Base-by-base conservation (phyloP, 768 basidiomycete species). In the Royoungia palumana region DNA sequence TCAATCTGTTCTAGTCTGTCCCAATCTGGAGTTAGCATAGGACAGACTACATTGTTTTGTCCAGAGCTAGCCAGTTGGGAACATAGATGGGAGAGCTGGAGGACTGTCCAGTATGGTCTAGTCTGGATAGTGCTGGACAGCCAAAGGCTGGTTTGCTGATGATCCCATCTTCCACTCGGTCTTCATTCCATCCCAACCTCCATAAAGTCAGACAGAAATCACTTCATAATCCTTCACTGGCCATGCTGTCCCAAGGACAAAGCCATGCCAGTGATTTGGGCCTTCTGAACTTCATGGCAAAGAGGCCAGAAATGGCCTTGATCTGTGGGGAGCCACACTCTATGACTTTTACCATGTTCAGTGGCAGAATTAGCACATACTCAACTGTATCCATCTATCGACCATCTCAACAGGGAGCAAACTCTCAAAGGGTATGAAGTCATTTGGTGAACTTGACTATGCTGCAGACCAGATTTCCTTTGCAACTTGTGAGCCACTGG, bases 291-390 rank as follows among this genome's bases (percentile, higher is more conserved):
- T 57, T 8, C 57, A 16, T 1, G 62, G 65, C 0, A 64, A 66
- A 39, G 39, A 56, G 34, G 57, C 62, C 1, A 49, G 40, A 19
- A 61, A 61, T 13, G 59, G 54, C 6, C 47, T 56, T 21, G 9
- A 51, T 17, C 17, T 54, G 17, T 66, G 65, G 65, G 66, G 61
- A 5, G 63, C 63, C 0, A 67, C 66, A 1, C 59, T 66, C 25
- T 61, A 57, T 35, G 65, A 67, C 41, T 67, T 66, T 48, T 66
- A 56, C 40, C n/a, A 34, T 49, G 35, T 59, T 43, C 40, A n/a
- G n/a, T n/a, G n/a, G n/a, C n/a, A n/a, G n/a, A n/a, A n/a, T n/a
- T n/a, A 36, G 25, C 30, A 50, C 24, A 14, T 54, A 13, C 57
- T 55, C 5, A 8, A 12, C 27, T 30, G 0, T n/a, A 0, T 6